Evolutionary conservation across 768 basidiomycete genomes (phyloP).

Genomic region (Leccinum imitatum): DNA sequence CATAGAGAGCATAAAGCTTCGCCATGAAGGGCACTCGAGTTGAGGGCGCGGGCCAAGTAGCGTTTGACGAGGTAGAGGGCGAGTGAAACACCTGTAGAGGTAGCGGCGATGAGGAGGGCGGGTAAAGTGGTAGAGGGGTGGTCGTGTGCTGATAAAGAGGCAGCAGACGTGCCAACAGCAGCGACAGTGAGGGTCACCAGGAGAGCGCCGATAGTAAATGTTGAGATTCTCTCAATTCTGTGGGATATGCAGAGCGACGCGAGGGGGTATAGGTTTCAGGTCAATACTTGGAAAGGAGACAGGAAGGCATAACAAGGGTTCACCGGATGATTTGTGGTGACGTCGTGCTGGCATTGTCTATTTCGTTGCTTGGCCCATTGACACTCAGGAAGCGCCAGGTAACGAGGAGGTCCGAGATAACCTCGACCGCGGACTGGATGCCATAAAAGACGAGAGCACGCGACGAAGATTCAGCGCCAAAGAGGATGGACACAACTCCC

Average conservation of each 20-base stretch:
- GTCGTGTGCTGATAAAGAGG: constrained; percentile 35
- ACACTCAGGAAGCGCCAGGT: constrained; percentile 43
- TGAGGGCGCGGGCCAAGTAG: constrained; percentile 42
- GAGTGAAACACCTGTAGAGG: constrained; percentile 39
- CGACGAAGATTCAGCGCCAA: constrained; percentile 45
- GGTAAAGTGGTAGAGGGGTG: constrained; percentile 40
- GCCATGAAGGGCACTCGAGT: constrained; percentile 44
- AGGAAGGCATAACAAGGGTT: neutral
- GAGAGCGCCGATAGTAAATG: constrained; percentile 37
- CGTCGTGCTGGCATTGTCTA: neutral
- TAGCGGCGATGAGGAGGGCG: constrained; percentile 43
- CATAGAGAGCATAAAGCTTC: constrained; percentile 45
- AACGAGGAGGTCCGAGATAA: constrained; percentile 43
- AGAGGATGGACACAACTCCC: constrained; percentile 43
- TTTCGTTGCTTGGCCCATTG: constrained; percentile 35
- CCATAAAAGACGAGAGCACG: constrained; percentile 48
- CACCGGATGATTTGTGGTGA: constrained; percentile 17
- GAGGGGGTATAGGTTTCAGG: neutral
- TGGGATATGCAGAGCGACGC: neutral
- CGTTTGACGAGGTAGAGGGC: constrained; percentile 46
- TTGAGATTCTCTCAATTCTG: constrained; percentile 40
- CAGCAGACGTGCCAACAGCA: constrained; percentile 37
- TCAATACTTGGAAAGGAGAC: neutral
- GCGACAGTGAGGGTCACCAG: constrained; percentile 38
- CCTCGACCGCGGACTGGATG: constrained; percentile 48